Evolutionary conservation across 805 yeast genomes (phyloP).

Genomic region (Schizosaccharomyces octosporus): DNA sequence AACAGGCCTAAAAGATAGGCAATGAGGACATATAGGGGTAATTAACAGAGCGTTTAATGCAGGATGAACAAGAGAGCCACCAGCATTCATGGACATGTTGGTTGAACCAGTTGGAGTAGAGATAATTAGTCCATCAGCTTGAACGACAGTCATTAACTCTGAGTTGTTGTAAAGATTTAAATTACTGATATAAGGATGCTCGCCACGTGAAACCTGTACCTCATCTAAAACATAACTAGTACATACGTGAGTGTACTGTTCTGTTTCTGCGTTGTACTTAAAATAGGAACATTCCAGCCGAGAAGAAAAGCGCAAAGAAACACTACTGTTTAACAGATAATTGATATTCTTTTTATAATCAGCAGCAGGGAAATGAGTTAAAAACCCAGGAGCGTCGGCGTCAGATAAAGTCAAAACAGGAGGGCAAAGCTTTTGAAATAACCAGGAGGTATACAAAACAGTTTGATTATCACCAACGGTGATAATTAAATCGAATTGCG

Average conservation of each 20-base stretch:
- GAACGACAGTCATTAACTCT: conserved; percentile 5
- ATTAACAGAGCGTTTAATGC: conserved; percentile 78
- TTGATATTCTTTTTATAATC: neutral
- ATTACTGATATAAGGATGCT: neutral
- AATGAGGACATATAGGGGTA: conserved; percentile 84
- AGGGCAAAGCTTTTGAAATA: conserved; percentile 68
- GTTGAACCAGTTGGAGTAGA: conserved; percentile 1
- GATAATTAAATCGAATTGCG: conserved; percentile 44
- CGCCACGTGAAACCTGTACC: conserved; percentile 4
- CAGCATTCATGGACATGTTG: conserved; percentile 13
- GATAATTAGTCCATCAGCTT: conserved; percentile 10
- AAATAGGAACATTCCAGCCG: neutral
- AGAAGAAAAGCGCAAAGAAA: neutral
- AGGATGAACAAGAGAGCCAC: conserved; percentile 86
- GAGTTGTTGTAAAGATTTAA: neutral
- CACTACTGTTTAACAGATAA: neutral
- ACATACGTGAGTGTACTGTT: conserved; percentile 7
- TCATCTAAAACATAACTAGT: neutral
- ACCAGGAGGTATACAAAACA: conserved; percentile 13
- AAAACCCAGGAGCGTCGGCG: neutral
- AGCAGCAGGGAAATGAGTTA: neutral
- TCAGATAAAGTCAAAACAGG: conserved; percentile 55
- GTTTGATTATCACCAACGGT: conserved; percentile 97
- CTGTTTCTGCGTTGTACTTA: neutral
- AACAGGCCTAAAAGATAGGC: conserved; percentile 77